A percentile compares a stretch with the other conserved stretches of the same genome.
Conservation (phyloP, 2,329 filamentous ascomycete genomes). For the Polytolypa hystricis region DNA sequence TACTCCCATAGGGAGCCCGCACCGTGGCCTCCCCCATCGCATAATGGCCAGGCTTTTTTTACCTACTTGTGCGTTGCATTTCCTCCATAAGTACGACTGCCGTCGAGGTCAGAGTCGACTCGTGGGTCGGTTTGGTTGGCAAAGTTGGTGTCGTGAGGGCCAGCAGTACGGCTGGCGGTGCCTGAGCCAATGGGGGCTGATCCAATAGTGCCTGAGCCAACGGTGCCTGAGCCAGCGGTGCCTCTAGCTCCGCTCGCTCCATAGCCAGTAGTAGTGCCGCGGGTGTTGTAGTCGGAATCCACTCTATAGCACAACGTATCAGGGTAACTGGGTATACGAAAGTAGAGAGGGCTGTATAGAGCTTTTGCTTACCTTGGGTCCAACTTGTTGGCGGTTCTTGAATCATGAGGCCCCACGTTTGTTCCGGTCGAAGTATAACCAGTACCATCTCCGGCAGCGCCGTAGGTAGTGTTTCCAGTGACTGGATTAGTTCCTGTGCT, state of each 20-base stretch:
- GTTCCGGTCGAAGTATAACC: conserved; percentile 11
- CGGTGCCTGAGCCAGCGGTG: conserved; percentile 2
- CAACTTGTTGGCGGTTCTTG: conserved; percentile 21
- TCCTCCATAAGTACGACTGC: conserved; percentile 4
- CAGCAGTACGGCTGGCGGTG: conserved; percentile 15
- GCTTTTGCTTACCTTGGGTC: conserved; percentile 17
- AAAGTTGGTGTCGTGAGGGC: conserved; percentile 34
- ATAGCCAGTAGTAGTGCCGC: background rate
- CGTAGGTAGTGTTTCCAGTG: conserved; percentile 8
- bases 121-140: conserved; percentile 41
- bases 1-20: no score
- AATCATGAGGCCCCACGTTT: conserved; percentile 28
- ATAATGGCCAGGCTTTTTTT: background rate
- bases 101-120: conserved; percentile 4
- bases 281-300: background rate
- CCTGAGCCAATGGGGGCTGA: conserved; percentile 10
- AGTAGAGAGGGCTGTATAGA: no score
- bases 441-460: conserved; percentile 11
- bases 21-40: background rate
- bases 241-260: background rate
- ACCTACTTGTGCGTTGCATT: conserved; percentile 5
- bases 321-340: conserved; percentile 2
- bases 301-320: background rate
- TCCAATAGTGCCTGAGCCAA: conserved; percentile 15
- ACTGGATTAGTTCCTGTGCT: no score